Base-by-base conservation (phyloP, 2,329 filamentous ascomycete genomes). In the Sporothrix phasma region DNA sequence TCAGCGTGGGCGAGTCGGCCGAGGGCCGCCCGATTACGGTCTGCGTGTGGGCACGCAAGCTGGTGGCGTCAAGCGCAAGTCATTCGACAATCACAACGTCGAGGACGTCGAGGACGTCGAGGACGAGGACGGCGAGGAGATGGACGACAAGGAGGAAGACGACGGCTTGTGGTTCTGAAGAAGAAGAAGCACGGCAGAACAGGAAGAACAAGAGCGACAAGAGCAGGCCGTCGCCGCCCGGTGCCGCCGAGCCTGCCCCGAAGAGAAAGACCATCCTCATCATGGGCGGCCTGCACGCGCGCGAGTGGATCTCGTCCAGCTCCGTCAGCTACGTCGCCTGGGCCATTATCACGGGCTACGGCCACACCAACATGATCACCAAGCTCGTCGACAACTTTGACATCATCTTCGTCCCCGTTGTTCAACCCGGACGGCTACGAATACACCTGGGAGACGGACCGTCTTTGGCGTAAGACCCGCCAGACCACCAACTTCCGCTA, bases 351-450 rank as follows among this genome's bases (percentile, higher is more conserved):
- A 92, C 89, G 0, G 84, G 86, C 4, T 95, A 93, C 73, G 89
- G 89, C 66, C 90, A 90, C 68, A 80, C 83, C 75, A 81, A 71
- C 67, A 81, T 78, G 75, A 87, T 95, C 62, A 92, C 89, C 22
- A 88, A 86, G 66, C 80, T 97, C 8, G 81, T 99, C 3, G 82
- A 94, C 67, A 81, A 88, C 63, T 96, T 93, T 71, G 92, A 97
- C 74, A 86, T 95, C 69, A 81, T 97, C 51, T 88, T 97, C 69
- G 82, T 97, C 26, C 94, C 94, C 0, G 90, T 90, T 0, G 76
- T 94, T n/a, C 65, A 99, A 99, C 72, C 92, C 93, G 0, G 94
- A 99, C 73, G 94, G 94, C 34, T 95, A 97, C 72, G 88, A 91
- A 68, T 97, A 96, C 75, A 92, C 90, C 0, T 97, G 93, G 93